Conservation (phyloP, 2,329 filamentous ascomycete genomes). For the Trichocomaceae sp. region DNA sequence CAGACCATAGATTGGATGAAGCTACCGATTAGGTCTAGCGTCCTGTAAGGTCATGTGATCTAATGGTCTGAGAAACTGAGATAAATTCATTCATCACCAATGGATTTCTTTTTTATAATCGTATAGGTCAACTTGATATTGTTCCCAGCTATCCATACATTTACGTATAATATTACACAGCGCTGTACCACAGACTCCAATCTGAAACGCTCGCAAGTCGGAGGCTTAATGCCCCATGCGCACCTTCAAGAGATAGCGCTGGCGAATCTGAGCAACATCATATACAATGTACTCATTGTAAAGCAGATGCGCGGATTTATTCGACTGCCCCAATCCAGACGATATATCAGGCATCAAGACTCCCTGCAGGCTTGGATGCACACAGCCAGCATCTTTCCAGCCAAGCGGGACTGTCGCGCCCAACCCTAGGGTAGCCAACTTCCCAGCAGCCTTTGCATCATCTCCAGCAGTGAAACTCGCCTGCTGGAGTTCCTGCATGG, state of each 20-base stretch:
- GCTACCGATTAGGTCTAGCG: too few relatives aligned
- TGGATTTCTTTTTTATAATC: too few relatives aligned
- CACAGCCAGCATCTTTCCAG: conserved; percentile 69
- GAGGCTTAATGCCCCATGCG: conserved; percentile 23
- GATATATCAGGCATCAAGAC: conserved; percentile 52
- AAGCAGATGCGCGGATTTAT: conserved; percentile 11
- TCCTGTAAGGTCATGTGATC: too few relatives aligned
- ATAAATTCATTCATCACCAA: too few relatives aligned
- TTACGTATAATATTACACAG: too few relatives aligned
- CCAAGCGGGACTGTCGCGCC: conserved; percentile 57
- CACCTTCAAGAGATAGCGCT: conserved; percentile 41
- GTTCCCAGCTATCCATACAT: too few relatives aligned
- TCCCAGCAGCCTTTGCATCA: conserved; percentile 53
- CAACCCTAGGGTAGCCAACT: conserved; percentile 63
- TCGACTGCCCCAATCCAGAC: neutral
- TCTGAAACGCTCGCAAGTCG: neutral
- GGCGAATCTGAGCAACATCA: conserved; percentile 42
- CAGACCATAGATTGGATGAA: too few relatives aligned
- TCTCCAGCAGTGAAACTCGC: conserved; percentile 59
- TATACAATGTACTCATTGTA: conserved; percentile 47
- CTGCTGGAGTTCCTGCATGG: conserved; percentile 58
- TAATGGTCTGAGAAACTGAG: too few relatives aligned
- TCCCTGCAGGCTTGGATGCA: conserved; percentile 60
- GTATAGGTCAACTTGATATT: too few relatives aligned
- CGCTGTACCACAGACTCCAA: too few relatives aligned